Evolutionary conservation across 2,329 filamentous ascomycete genomes (phyloP).

Genomic region (Stagonosporopsis tanaceti): DNA sequence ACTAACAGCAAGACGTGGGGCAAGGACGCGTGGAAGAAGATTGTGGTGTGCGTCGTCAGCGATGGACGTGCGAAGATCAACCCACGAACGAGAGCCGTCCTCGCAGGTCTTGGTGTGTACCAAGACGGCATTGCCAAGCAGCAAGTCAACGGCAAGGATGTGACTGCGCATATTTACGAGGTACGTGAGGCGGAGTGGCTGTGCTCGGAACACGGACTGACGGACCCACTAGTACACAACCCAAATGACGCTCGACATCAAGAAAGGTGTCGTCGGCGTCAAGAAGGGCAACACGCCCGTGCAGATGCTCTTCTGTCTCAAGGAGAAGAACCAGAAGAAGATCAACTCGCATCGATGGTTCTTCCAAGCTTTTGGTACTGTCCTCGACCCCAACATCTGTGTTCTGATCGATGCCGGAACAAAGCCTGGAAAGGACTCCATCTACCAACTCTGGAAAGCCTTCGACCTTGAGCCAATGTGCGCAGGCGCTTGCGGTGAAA

Average conservation of each 20-base stretch:
- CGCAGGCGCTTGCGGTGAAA: constrained; percentile 95
- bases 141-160: constrained; percentile 94
- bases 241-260: constrained; percentile 85
- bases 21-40: constrained; percentile 99
- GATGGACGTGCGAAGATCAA: constrained; percentile 98
- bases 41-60: constrained; percentile 96
- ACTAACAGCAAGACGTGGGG: constrained; percentile 97
- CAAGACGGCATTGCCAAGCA: constrained; percentile 99
- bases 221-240: constrained; percentile 69
- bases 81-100: constrained; percentile 82
- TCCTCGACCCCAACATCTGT: constrained; percentile 95
- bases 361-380: constrained; percentile 93
- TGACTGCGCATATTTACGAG: constrained; percentile 95
- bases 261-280: constrained; percentile 85
- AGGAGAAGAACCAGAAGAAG: constrained; percentile 99
- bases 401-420: constrained; percentile 96
- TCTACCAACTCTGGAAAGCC: constrained; percentile 98
- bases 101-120: constrained; percentile 94
- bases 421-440: constrained; percentile 89
- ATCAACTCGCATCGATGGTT: constrained; percentile 99
- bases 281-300: constrained; percentile 87
- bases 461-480: constrained; percentile 98
- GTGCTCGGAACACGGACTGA: constrained; percentile 24
- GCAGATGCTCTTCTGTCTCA: constrained; percentile 96
- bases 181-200: constrained; percentile 26